Evolutionary conservation across 352 stramenopile species (phyloP).

Genomic region (Phytophthora sojae): DNA sequence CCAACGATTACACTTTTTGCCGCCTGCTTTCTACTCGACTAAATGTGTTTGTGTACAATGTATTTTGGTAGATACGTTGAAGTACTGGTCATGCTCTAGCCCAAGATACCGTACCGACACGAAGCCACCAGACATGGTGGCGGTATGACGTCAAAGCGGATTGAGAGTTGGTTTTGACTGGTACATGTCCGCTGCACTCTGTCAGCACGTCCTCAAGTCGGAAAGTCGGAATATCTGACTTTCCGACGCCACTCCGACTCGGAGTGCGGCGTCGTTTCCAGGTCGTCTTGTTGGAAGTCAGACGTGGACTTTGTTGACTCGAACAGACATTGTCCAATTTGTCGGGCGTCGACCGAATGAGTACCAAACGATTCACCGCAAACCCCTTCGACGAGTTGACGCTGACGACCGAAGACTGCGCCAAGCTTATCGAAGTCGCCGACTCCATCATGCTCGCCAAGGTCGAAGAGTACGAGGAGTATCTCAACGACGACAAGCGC

Average conservation of each 20-base stretch:
- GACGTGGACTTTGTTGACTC: not conserved
- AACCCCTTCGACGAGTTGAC: not conserved
- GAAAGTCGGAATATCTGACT: not conserved
- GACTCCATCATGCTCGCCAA: not conserved
- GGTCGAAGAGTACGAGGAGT: not conserved
- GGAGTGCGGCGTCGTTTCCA: not conserved
- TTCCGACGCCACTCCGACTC: not conserved
- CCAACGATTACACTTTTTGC: not conserved
- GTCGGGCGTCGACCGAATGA: not conserved
- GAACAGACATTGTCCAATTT: not conserved
- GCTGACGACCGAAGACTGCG: not conserved
- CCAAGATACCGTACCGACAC: not conserved
- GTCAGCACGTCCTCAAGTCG: not conserved
- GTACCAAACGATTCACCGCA: not conserved
- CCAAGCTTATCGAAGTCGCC: not conserved
- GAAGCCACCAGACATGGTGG: not conserved
- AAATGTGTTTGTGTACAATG: not conserved
- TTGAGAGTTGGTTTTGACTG: not conserved
- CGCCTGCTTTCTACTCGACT: not conserved
- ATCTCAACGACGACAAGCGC: not conserved
- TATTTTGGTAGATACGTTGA: not conserved
- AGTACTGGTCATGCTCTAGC: not conserved
- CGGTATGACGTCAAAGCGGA: not conserved
- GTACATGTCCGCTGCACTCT: not conserved
- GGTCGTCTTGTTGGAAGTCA: not conserved